phyloP scores from a whole-genome alignment of 2,329 filamentous ascomycete species.

The Alternaria triticimaculans region DNA sequence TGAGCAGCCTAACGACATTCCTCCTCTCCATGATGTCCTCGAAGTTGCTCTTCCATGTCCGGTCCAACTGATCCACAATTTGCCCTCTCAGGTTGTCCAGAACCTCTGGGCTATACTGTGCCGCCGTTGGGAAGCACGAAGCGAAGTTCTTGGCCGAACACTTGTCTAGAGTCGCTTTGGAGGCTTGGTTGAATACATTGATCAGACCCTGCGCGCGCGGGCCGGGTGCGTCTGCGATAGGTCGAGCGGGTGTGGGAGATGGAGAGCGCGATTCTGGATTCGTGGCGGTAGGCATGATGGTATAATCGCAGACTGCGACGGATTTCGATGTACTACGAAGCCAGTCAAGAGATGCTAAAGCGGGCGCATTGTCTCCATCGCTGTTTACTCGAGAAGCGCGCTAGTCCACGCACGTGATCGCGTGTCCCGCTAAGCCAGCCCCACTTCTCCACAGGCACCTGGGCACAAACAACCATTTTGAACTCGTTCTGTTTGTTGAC shows the following conservation, averaged over 20 bases:
- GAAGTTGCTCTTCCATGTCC: conserved; percentile 64
- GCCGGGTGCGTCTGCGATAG: conserved; percentile 62
- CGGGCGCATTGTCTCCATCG: background rate
- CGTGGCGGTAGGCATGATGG: conserved; percentile 40
- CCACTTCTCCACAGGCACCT: conserved; percentile 6
- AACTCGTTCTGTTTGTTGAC: background rate
- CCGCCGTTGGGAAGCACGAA: conserved; percentile 68
- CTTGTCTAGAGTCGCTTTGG: conserved; percentile 65
- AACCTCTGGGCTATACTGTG: conserved; percentile 62
- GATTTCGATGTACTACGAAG: background rate
- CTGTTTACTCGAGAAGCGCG: conserved; percentile 22
- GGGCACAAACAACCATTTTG: background rate
- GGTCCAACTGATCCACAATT: conserved; percentile 64
- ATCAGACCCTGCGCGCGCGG: conserved; percentile 66
- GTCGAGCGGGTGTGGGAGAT: conserved; percentile 61
- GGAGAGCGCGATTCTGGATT: conserved; percentile 49
- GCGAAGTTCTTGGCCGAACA: conserved; percentile 68
- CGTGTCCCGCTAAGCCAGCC: conserved; percentile 3
- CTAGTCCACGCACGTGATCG: conserved; percentile 21
- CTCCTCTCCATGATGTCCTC: conserved; percentile 65
- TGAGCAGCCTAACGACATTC: conserved; percentile 63
- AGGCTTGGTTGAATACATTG: conserved; percentile 66
- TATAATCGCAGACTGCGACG: background rate
- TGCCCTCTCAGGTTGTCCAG: conserved; percentile 65
- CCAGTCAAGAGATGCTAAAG: background rate